Evolutionary conservation across 2,329 filamentous ascomycete species (phyloP).

Genomic region (Gyromitra esculenta): DNA sequence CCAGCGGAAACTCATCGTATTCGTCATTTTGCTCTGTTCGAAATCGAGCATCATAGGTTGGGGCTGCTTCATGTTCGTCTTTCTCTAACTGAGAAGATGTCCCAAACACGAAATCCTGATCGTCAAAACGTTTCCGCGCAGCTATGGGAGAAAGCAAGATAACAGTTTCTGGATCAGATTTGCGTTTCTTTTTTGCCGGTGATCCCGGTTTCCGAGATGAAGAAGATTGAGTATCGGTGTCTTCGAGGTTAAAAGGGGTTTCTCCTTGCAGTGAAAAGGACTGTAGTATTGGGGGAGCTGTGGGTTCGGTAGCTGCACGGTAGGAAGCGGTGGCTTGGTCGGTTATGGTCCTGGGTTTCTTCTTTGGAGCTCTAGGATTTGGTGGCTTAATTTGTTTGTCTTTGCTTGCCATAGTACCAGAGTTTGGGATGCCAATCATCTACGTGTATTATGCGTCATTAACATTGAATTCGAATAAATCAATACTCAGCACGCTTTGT

Average conservation of each 20-base stretch:
- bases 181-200: constrained; percentile 41
- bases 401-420: constrained; percentile 18
- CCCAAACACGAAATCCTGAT: constrained; percentile 83
- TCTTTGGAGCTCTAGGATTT: constrained; percentile 69
- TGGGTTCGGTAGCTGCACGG: constrained; percentile 43
- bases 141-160: constrained; percentile 74
- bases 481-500: constrained; percentile 44
- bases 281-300: constrained; percentile 22
- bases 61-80: constrained; percentile 9
- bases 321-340: constrained; percentile 73
- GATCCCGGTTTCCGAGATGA: constrained; percentile 22
- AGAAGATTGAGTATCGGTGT: constrained; percentile 52
- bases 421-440: constrained; percentile 36
- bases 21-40: constrained; percentile 6
- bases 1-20: constrained; percentile 21
- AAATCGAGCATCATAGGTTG: constrained; percentile 2
- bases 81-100: constrained; percentile 80
- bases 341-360: constrained; percentile 80
- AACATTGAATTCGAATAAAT: constrained; percentile 40
- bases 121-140: constrained; percentile 72
- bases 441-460: constrained; percentile 53
- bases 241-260: neutral
- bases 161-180: constrained; percentile 25
- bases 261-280: constrained; percentile 29
- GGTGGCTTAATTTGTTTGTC: constrained; percentile 4